Evolutionary conservation across 2,329 filamentous ascomycete genomes (phyloP).

Genomic region (Didymella segeticola): DNA sequence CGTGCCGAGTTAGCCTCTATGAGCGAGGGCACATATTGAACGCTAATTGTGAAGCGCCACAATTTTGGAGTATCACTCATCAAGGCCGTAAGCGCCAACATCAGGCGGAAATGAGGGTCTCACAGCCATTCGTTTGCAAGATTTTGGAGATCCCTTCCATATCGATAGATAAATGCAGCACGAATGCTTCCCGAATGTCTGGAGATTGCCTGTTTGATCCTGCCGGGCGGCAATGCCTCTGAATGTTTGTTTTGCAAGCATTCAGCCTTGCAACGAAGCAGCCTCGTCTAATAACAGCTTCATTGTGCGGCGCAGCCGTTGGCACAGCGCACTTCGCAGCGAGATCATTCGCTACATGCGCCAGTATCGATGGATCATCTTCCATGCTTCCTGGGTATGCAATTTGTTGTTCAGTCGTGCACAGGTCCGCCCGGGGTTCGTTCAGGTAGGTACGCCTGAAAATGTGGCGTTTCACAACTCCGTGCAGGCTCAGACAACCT

Average conservation of each 20-base stretch:
- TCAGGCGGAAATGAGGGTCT: slow-evolving; percentile 6
- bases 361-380: background rate
- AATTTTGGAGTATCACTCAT: background rate
- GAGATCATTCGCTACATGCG: background rate
- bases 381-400: background rate
- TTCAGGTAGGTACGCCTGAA: slow-evolving; percentile 6
- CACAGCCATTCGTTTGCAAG: slow-evolving; percentile 1
- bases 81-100: background rate
- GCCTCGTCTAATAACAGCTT: background rate
- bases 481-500: slow-evolving; percentile 3
- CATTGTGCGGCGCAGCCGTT: background rate
- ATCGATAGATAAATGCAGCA: background rate
- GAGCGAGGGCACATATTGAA: background rate
- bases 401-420: background rate
- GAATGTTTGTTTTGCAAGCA: background rate
- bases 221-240: background rate
- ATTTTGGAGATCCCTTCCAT: background rate
- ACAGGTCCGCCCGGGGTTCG: slow-evolving; percentile 9
- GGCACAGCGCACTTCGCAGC: slow-evolving; percentile 1
- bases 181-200: background rate
- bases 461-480: slow-evolving; percentile 12
- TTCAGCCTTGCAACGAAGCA: background rate
- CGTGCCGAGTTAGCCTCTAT: background rate
- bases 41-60: background rate
- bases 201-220: slow-evolving; percentile 13